Evolutionary conservation across 164 flowering plant genomes (phyloP).

Genomic region (Amborella trichopoda): DNA sequence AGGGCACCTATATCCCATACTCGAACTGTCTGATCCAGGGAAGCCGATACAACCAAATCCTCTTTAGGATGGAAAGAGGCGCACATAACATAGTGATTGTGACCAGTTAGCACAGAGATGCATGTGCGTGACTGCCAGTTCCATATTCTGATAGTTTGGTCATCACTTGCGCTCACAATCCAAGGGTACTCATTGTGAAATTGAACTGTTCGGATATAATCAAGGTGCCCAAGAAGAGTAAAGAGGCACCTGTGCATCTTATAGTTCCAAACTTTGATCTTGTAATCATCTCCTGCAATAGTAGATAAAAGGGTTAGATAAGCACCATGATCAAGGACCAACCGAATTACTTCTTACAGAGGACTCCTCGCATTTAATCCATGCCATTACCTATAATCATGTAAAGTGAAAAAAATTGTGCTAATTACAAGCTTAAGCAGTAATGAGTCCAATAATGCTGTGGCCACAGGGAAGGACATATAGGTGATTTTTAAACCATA

Average conservation of each 20-base stretch:
- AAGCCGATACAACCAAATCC: slow-evolving; percentile 87
- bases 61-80: slow-evolving; percentile 89
- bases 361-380: no score
- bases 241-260: slow-evolving; percentile 62
- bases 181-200: slow-evolving; percentile 82
- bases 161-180: slow-evolving; percentile 91
- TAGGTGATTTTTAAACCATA: no score
- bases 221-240: slow-evolving; percentile 85
- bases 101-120: slow-evolving; percentile 75
- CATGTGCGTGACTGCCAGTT: slow-evolving; percentile 97
- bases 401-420: no score
- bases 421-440: no score
- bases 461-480: no score
- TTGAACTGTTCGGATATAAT: slow-evolving; percentile 89
- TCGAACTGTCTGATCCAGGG: slow-evolving; percentile 87
- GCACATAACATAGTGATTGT: slow-evolving; percentile 87
- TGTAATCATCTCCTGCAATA: slow-evolving; percentile 89
- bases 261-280: slow-evolving; percentile 89
- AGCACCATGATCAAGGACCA: no score
- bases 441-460: no score
- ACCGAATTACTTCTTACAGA: no score
- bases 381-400: no score
- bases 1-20: slow-evolving; percentile 94
- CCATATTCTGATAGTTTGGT: slow-evolving; percentile 91
- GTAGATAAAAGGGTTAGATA: background rate